These are phyloP conservation scores for Tremella yokohamensis DNA, from an alignment of 768 basidiomycete species.

Conservation along the genomic window DNA sequence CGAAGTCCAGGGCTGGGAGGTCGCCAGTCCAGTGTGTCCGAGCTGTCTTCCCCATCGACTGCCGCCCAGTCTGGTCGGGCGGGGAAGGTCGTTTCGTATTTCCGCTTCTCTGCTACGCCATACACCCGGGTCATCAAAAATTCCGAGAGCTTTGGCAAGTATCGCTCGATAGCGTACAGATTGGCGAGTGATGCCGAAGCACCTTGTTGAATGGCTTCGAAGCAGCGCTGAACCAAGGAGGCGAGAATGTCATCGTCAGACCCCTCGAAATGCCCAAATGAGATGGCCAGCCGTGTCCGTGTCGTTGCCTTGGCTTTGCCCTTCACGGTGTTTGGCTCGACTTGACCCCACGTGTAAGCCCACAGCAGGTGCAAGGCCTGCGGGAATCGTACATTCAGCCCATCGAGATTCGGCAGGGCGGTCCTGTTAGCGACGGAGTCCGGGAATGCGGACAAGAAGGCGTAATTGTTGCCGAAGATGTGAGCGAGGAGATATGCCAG, in stretches of 20 bases:
- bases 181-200: constrained; percentile 30
- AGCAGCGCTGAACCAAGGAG: constrained; percentile 10
- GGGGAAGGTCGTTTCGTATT: constrained; percentile 40
- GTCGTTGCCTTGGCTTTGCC: constrained; percentile 26
- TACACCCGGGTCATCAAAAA: constrained; percentile 25
- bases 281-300: background rate
- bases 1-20: constrained; percentile 21
- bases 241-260: background rate
- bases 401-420: constrained; percentile 15
- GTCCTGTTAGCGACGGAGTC: constrained; percentile 11
- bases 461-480: constrained; percentile 43
- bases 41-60: constrained; percentile 9
- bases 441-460: constrained; percentile 29
- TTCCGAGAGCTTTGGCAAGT: constrained; percentile 28
- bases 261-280: constrained; percentile 12
- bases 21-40: constrained; percentile 18
- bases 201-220: constrained; percentile 12
- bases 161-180: constrained; percentile 17
- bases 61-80: constrained; percentile 28
- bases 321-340: constrained; percentile 6
- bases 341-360: constrained; percentile 24
- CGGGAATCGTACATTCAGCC: constrained; percentile 13
- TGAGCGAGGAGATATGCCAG: constrained; percentile 39
- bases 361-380: constrained; percentile 22
- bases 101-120: constrained; percentile 17